Evolutionary conservation across 2,329 filamentous ascomycete species (phyloP), one percentile per base, ranked within the genome.

Genomic region (Pezizomycotina sp.): DNA sequence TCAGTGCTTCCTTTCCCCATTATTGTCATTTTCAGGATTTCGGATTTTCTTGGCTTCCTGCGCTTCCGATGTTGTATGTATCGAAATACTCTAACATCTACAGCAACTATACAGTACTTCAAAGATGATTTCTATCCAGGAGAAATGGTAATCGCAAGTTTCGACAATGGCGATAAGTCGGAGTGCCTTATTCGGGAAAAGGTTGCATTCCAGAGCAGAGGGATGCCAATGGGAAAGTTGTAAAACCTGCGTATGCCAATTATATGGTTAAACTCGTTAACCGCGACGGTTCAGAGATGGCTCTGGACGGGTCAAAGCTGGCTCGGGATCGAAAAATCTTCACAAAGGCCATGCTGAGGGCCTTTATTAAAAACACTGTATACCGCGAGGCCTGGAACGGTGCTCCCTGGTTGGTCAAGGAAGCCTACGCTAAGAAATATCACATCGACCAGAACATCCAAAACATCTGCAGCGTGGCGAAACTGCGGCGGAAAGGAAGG

Each of bases 301-400:
- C 81, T 4, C 47, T 44, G 2, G 27, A 29, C 2, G 32, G 28
- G 2, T 23, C 22, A 31, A 77, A 92, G 53, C 75, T 95, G 38
- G 76, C 71, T 45, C 77, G 89, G 45, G 84, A 93, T 54, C 74
- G 83, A 34, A 92, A 86, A 51, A 69, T 81, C 29, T 98, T 95
- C 55, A 93, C 86, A 18, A 95, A 98, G 59, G 75, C 84, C 31
- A 84, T 93, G 56, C 64, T 98, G 25, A 74, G 86, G 21, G 82
- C 83, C 4, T 98, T 93, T 48, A 80, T 98, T 47, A 92, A 92
- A 55, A 84, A 91, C 57, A 89, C 83, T 0, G 77, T 93, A n/a
- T 77, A 75, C 2, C 66, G 86, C 43, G 89, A 95, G 53, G 71
- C 82, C 3, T 95, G 84, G 82, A 86, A 74, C 43, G 86, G 86